A percentile compares a stretch with the other conserved stretches of the same genome.
phyloP scores from a whole-genome alignment of 345 rosid genomes.

The Orychophragmus violaceus region DNA sequence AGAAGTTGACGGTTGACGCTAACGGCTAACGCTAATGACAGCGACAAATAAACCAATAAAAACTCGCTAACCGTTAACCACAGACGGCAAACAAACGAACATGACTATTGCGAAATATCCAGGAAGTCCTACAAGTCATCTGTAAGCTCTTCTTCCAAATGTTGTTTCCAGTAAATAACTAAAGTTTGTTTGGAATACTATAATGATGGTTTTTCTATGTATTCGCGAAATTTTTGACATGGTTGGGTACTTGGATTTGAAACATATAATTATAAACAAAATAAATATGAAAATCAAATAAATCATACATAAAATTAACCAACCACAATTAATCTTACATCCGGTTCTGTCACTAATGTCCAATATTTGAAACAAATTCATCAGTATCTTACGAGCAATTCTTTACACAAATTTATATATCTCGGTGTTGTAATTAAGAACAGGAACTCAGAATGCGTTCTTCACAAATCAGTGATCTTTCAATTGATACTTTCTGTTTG shows the following conservation, averaged over 20 bases:
- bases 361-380: no score
- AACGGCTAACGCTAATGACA: no score
- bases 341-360: not conserved
- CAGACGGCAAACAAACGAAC: no score
- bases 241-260: not conserved
- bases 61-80: no score
- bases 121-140: constrained; percentile 66
- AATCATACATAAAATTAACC: no score
- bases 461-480: constrained; percentile 13
- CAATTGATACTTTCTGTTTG: not conserved
- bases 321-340: no score
- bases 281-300: no score
- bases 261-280: not conserved
- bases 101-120: constrained; percentile 37
- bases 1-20: no score
- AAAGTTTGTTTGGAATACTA: not conserved
- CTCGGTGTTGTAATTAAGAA: not conserved
- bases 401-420: not conserved
- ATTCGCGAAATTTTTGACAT: constrained; percentile 7
- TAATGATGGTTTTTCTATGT: not conserved
- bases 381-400: not conserved
- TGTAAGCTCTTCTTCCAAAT: constrained; percentile 19
- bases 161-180: constrained; percentile 40
- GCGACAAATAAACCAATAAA: no score
- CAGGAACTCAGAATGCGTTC: not conserved